Evolutionary conservation across 2,329 filamentous ascomycete species (phyloP).

Genomic region (Exophiala sp.): DNA sequence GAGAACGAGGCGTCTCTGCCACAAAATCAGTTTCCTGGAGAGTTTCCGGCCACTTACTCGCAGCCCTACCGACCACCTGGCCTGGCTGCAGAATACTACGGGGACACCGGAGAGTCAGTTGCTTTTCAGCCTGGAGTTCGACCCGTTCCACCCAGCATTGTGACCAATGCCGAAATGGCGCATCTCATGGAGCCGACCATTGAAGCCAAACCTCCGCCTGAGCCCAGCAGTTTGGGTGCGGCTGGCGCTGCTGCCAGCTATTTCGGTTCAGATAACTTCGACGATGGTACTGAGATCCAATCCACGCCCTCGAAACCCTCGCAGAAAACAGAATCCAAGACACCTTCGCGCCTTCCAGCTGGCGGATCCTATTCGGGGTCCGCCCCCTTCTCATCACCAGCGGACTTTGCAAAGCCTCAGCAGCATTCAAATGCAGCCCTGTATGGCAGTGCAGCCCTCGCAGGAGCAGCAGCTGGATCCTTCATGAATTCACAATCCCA

Average conservation of each 20-base stretch:
- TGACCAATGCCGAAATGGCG: constrained; percentile 51
- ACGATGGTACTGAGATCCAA: constrained; percentile 19
- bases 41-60: constrained; percentile 47
- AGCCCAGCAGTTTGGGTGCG: constrained; percentile 52
- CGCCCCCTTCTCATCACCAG: constrained; percentile 24
- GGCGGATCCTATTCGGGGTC: constrained; percentile 25
- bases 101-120: constrained; percentile 60
- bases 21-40: constrained; percentile 58
- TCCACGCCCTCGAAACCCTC: constrained; percentile 36
- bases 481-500: constrained; percentile 38
- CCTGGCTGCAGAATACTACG: constrained; percentile 60
- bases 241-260: constrained; percentile 58
- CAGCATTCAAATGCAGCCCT: constrained; percentile 31
- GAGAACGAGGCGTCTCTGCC: constrained; percentile 46
- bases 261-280: constrained; percentile 38
- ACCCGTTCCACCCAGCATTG: constrained; percentile 50
- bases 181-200: constrained; percentile 55
- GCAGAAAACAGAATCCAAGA: constrained; percentile 9
- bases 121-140: constrained; percentile 58
- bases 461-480: constrained; percentile 41
- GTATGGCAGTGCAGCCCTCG: constrained; percentile 34
- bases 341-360: constrained; percentile 17
- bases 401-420: constrained; percentile 7
- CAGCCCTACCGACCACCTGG: constrained; percentile 50
- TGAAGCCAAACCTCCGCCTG: constrained; percentile 52